Conservation (phyloP, 371 early-diverging fungal species). For the Smittium culicis region DNA sequence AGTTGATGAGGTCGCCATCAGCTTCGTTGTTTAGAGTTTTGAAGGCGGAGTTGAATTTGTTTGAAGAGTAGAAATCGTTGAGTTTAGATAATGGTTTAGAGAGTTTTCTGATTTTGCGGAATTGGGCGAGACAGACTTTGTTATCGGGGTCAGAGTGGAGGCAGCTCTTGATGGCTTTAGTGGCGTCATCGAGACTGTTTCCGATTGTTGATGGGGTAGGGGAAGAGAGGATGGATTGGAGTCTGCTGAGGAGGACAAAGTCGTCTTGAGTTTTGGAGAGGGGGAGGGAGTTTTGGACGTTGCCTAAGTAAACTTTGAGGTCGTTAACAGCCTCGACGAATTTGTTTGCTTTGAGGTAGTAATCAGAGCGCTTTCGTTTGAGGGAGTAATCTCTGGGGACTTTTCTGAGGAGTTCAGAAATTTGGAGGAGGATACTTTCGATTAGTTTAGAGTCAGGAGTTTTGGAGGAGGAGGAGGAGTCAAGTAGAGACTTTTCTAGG, state of each 20-base stretch:
- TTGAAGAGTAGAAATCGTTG: constrained; percentile 36
- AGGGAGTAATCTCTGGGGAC: not conserved
- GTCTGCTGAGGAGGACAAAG: constrained; percentile 49
- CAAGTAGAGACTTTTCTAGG: too few relatives aligned
- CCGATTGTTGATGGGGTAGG: constrained; percentile 49
- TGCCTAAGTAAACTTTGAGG: not conserved
- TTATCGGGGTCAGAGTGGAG: constrained; percentile 81
- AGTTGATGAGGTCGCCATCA: not conserved
- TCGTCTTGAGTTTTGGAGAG: constrained; percentile 19
- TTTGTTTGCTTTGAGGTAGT: constrained; percentile 14
- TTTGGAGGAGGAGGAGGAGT: not conserved
- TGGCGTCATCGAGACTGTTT: too few relatives aligned
- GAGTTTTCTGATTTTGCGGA: constrained; percentile 54
- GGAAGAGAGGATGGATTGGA: constrained; percentile 57
- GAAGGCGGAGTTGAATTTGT: constrained; percentile 49
- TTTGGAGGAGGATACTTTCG: not conserved
- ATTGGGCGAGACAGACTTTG: constrained; percentile 61
- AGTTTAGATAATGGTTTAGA: constrained; percentile 55
- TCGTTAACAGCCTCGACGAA: constrained; percentile 2
- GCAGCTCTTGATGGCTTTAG: constrained; percentile 64
- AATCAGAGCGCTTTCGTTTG: constrained; percentile 45
- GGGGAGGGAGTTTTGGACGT: not conserved
- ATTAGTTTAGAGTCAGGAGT: not conserved
- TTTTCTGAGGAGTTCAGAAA: not conserved
- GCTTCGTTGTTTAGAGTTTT: constrained; percentile 35